Percentiles rank a stretch among this genome's conserved stretches.
Evolutionary conservation across 176 grass and related monocot genomes (phyloP).

Genomic region (Canna indica): DNA sequence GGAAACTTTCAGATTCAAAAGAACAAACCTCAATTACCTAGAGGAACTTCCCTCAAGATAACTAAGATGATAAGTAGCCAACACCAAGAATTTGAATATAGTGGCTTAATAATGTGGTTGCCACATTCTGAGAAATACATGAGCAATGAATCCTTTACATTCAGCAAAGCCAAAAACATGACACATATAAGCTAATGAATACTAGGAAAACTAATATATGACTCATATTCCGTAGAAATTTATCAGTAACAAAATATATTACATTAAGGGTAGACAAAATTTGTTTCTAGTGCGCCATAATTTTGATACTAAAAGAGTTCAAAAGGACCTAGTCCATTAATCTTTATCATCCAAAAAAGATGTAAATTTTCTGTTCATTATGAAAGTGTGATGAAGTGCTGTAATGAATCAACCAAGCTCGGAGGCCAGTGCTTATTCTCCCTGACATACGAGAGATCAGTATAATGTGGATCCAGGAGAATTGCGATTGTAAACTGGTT

Average conservation of each 20-base stretch:
- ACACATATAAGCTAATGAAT: no score
- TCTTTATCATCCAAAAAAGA: not conserved
- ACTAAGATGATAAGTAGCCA: no score
- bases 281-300: not conserved
- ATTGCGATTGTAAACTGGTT: conserved; percentile 95
- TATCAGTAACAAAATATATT: not conserved
- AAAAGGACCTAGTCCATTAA: not conserved
- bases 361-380: conserved; percentile 9
- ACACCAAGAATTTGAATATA: no score
- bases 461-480: conserved; percentile 92
- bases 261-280: not conserved
- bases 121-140: no score
- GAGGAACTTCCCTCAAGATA: no score
- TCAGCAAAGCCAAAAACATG: no score
- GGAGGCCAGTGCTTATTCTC: conserved; percentile 97
- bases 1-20: no score
- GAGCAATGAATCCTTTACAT: no score
- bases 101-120: no score
- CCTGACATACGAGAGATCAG: conserved; percentile 78
- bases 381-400: conserved; percentile 75
- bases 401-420: conserved; percentile 59
- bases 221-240: not conserved
- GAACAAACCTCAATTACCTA: no score
- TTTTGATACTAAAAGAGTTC: not conserved
- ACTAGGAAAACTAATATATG: no score